Evolutionary conservation across 371 early-diverging fungal species (phyloP).

Genomic region (Haplosporangium sp.): DNA sequence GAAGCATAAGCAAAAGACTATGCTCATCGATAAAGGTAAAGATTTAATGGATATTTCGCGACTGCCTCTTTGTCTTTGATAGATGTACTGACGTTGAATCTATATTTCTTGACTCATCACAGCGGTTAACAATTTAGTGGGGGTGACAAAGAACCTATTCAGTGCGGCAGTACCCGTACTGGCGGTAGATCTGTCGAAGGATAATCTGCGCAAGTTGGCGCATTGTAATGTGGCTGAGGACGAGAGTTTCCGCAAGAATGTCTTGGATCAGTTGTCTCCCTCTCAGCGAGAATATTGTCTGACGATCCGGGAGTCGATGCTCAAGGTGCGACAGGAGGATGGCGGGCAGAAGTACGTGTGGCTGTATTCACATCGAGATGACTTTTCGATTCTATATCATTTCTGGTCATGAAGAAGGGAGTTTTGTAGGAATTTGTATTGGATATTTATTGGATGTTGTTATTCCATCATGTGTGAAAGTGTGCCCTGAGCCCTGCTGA

Average conservation of each 20-base stretch:
- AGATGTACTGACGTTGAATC: neutral
- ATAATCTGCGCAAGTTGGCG: constrained; percentile 64
- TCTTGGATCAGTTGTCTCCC: constrained; percentile 58
- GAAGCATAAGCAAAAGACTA: constrained; percentile 78
- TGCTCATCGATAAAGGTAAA: constrained; percentile 75
- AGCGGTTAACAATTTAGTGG: constrained; percentile 67
- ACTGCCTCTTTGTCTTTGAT: neutral
- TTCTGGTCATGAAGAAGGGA: constrained; percentile 36
- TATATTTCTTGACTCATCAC: constrained; percentile 9
- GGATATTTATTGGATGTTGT: too few species aligned
- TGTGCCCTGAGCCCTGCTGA: neutral
- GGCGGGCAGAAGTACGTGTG: constrained; percentile 70
- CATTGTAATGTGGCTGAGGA: constrained; percentile 73
- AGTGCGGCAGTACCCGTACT: constrained; percentile 73
- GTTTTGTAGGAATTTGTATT: neutral
- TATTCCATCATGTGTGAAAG: neutral
- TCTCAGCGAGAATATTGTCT: constrained; percentile 66
- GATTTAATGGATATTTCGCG: neutral
- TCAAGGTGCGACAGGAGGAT: constrained; percentile 65
- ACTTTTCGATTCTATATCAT: constrained; percentile 59
- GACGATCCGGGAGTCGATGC: constrained; percentile 57
- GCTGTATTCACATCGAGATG: constrained; percentile 80
- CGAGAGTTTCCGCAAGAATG: constrained; percentile 67
- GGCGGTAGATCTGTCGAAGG: constrained; percentile 74
- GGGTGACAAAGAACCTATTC: constrained; percentile 64